A percentile compares a stretch with the other conserved stretches of the same genome.
These are phyloP conservation scores for Arthrobotrys musiformis DNA, from an alignment of 2,329 filamentous ascomycete genomes.

Conservation along the genomic window DNA sequence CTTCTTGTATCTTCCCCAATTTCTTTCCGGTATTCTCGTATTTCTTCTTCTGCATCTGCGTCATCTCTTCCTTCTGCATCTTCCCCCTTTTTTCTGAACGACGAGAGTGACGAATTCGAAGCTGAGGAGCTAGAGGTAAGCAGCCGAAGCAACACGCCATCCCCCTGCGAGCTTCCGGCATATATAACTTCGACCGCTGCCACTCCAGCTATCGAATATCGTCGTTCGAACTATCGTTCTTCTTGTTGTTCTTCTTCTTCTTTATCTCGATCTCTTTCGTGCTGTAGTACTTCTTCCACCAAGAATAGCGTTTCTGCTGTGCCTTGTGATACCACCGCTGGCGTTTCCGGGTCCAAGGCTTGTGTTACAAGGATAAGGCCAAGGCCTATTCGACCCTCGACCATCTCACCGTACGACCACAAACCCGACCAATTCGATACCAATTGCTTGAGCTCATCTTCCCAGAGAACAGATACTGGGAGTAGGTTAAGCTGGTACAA, in stretches of 20 bases:
- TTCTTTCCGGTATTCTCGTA: slow-evolving; percentile 42
- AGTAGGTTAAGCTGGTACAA: slow-evolving; percentile 52
- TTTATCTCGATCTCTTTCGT: slow-evolving; percentile 36
- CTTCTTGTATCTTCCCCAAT: slow-evolving; percentile 33
- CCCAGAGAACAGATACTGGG: slow-evolving; percentile 36
- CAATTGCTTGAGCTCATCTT: slow-evolving; percentile 29
- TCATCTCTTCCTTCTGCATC: slow-evolving; percentile 24
- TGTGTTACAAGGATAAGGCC: slow-evolving; percentile 11
- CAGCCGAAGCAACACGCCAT: slow-evolving; percentile 49
- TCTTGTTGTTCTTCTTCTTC: no score
- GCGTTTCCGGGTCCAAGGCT: slow-evolving; percentile 30
- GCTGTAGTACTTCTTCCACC: slow-evolving; percentile 16
- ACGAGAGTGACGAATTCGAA: slow-evolving; percentile 22
- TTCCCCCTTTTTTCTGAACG: slow-evolving; percentile 45
- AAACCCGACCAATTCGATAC: slow-evolving; percentile 21
- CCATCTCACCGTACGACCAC: slow-evolving; percentile 24
- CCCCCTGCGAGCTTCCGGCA: slow-evolving; percentile 38
- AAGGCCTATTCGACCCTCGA: slow-evolving; percentile 20
- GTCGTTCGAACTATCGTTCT: slow-evolving; percentile 51
- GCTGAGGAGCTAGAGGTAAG: slow-evolving; percentile 36
- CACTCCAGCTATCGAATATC: slow-evolving; percentile 23
- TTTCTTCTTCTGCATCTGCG: slow-evolving; percentile 26
- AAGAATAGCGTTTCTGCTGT: slow-evolving; percentile 31
- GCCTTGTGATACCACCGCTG: slow-evolving; percentile 37
- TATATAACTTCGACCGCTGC: slow-evolving; percentile 40